Evolutionary conservation across 352 stramenopile genomes (phyloP), one percentile per base, ranked within the genome.

Genomic region (Discostella stelligera): DNA sequence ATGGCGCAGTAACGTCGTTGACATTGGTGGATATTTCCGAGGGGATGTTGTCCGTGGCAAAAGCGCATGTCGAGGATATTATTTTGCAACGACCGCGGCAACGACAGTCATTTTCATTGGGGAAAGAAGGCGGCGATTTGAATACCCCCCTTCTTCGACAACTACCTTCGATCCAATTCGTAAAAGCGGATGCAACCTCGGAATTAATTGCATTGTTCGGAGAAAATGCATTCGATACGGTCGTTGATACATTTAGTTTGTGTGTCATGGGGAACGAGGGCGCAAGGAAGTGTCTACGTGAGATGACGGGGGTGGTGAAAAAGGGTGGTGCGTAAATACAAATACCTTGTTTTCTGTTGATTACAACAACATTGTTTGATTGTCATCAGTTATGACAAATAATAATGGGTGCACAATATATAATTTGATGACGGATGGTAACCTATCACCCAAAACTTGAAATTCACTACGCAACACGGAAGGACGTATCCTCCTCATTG

Each of bases 191-290:
- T 83, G 87, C 83, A 16, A 90, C 83, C 10, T 83, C 79, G 7
- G 60, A 89, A 69, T 68, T 92, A 11, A 61, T 82, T 8, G 20
- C 63, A 4, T 52, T 63, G 53, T 91, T 91, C 82, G 86, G 82
- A 25, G 74, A 86, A 53, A 74, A 88, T 32, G 69, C 71, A 6
- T 98, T 98, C 81, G 95, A 98, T 80, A 96, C 95, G 3, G 95
- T 98, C 14, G 93, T 98, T 11, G 95, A 98, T 85, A 98, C 94
- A 16, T 98, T 98, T 74, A 94, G 94, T 0, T 85, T 98, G 5
- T 98, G 96, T 83, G 96, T 95, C 48, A 89, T 92, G 82, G 86
- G 87, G 13, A 83, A 87, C 37, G 54, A 81, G n/a, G 87, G 87
- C 5, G 83, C 83, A 16, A 58, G 63, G 21, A 27, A 74, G 23